Percentiles rank a stretch among this genome's conserved stretches.
These are phyloP conservation scores for Gymnopilus junonius DNA, from an alignment of 768 basidiomycete genomes.

Conservation along the genomic window DNA sequence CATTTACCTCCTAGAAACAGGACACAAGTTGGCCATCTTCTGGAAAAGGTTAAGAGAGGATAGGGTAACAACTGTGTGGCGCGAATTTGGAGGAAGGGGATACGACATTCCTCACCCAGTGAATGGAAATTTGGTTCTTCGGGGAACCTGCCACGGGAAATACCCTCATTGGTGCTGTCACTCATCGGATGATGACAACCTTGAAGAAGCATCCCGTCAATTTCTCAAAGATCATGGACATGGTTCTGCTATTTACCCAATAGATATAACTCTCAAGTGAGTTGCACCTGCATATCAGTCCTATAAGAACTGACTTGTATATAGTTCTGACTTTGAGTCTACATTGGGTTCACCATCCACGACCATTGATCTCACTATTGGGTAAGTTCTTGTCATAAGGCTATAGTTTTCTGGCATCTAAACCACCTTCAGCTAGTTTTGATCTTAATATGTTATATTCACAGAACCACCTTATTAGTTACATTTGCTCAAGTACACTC, in stretches of 20 bases:
- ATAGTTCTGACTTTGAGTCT: neutral
- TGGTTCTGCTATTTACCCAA: neutral
- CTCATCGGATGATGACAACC: neutral
- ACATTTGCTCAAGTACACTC: neutral
- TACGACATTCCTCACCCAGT: too few species aligned
- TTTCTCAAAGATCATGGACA: neutral
- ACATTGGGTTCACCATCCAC: neutral
- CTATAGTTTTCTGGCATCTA: neutral
- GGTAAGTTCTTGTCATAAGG: neutral
- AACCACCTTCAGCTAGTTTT: neutral
- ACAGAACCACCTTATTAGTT: neutral
- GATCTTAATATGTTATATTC: too few species aligned
- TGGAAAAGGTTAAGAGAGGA: neutral
- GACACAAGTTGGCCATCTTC: neutral
- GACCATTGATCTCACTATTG: neutral
- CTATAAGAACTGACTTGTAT: neutral
- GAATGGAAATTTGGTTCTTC: too few species aligned
- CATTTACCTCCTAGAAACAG: neutral
- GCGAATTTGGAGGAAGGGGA: too few species aligned
- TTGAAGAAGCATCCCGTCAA: neutral
- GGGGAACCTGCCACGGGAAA: too few species aligned
- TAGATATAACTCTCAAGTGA: neutral
- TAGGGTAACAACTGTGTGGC: too few species aligned
- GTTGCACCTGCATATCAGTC: neutral
- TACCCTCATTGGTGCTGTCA: neutral